phyloP scores from a whole-genome alignment of 139 green algal genomes.

The Chlamydomonas incerta region DNA sequence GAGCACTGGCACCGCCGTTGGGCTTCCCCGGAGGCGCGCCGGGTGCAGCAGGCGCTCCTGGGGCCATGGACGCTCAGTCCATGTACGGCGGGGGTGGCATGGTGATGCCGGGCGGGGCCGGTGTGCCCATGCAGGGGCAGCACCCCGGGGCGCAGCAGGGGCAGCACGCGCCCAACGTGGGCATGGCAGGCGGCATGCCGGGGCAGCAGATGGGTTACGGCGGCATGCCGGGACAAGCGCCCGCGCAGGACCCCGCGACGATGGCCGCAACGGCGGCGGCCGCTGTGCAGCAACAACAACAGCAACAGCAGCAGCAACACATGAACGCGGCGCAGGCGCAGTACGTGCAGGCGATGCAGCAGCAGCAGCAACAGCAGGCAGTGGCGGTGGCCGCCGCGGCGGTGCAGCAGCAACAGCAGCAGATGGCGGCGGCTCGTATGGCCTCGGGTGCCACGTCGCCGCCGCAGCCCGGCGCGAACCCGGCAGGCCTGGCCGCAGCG shows the following conservation, averaged over 20 bases:
- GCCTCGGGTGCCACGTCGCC: neutral
- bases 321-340: neutral
- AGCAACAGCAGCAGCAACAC: neutral
- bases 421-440: neutral
- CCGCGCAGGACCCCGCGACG: too few relatives aligned
- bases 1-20: too few relatives aligned
- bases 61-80: too few relatives aligned
- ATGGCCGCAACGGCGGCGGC: neutral
- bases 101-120: too few relatives aligned
- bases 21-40: too few relatives aligned
- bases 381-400: neutral
- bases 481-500: neutral
- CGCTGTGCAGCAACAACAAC: neutral
- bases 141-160: too few relatives aligned
- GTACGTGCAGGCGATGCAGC: neutral
- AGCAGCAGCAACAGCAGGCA: neutral
- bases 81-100: too few relatives aligned
- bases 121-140: too few relatives aligned
- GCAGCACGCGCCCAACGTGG: too few relatives aligned
- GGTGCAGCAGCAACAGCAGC: neutral
- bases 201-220: neutral
- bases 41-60: too few relatives aligned
- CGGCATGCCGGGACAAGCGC: too few relatives aligned
- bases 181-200: neutral
- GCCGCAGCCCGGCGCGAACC: neutral